These are phyloP conservation scores for Bruguiera hainesii DNA, from an alignment of 441 rosid species.

Conservation along the genomic window DNA sequence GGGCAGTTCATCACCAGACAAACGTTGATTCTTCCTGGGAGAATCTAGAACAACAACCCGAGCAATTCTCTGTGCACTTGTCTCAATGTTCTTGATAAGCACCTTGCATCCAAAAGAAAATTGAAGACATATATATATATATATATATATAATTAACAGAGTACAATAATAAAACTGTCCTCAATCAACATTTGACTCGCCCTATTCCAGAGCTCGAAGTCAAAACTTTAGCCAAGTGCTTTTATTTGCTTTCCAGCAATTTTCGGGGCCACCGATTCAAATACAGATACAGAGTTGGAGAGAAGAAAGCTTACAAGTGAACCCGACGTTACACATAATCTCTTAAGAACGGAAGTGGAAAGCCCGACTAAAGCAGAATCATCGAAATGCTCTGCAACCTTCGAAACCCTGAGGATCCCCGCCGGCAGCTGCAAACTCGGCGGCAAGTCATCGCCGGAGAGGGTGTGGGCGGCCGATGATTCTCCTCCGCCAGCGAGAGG, in stretches of 20 bases:
- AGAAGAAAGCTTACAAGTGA: conserved; percentile 51
- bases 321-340: conserved; percentile 61
- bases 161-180: not conserved
- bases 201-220: no score
- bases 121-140: not conserved
- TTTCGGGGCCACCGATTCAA: not conserved
- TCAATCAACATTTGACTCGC: no score
- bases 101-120: conserved; percentile 39
- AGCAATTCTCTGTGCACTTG: conserved; percentile 48
- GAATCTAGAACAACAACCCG: conserved; percentile 81
- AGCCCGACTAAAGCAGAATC: conserved; percentile 66
- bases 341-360: conserved; percentile 63
- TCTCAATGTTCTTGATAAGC: conserved; percentile 52
- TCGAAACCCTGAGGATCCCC: conserved; percentile 63
- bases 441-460: conserved; percentile 15
- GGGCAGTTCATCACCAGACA: conserved; percentile 17
- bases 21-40: conserved; percentile 35
- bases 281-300: not conserved
- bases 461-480: not conserved
- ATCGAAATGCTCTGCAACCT: conserved; percentile 42
- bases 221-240: no score
- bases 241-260: not conserved
- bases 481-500: conserved; percentile 16
- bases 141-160: not conserved
- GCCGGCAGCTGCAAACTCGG: conserved; percentile 37